Conservation (phyloP, 192 early-diverging fungal species). For the Gonapodya prolifera region DNA sequence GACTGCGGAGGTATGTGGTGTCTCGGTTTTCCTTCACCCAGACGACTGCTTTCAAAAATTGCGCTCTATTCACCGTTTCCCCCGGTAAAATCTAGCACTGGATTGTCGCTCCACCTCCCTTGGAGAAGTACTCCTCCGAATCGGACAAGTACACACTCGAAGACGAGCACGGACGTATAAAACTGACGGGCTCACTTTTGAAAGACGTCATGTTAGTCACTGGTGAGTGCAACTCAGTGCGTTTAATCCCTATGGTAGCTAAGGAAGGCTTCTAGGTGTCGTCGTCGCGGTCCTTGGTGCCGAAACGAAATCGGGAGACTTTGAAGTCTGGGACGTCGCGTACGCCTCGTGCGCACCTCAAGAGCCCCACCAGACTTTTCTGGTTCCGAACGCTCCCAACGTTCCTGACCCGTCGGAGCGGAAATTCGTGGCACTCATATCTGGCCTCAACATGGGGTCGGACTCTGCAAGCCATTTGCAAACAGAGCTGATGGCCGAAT, state of each 20-base stretch:
- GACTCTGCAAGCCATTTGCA: conserved; percentile 34
- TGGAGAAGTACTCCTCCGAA: conserved; percentile 54
- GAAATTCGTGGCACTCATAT: conserved; percentile 62
- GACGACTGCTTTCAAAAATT: no score
- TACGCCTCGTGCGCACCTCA: conserved; percentile 30
- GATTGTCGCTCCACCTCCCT: conserved; percentile 43
- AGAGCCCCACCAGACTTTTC: neutral
- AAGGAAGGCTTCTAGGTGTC: conserved; percentile 30
- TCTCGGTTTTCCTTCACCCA: no score
- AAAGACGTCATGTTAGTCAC: conserved; percentile 50
- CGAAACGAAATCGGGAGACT: conserved; percentile 63
- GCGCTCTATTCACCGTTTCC: neutral
- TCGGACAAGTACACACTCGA: conserved; percentile 58
- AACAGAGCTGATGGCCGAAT: conserved; percentile 64
- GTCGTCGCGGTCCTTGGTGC: conserved; percentile 67
- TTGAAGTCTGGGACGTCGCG: conserved; percentile 75
- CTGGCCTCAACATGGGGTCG: conserved; percentile 59
- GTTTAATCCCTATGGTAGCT: neutral
- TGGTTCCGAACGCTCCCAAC: neutral
- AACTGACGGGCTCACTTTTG: conserved; percentile 49
- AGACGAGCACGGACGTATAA: conserved; percentile 85
- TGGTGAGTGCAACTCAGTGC: conserved; percentile 24
- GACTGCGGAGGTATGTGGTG: conserved; percentile 52
- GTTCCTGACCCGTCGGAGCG: conserved; percentile 17
- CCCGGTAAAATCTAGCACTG: conserved; percentile 33